Evolutionary conservation across 2,329 filamentous ascomycete species (phyloP), one percentile per base, ranked within the genome.

Genomic region (Xylariaceae sp.): DNA sequence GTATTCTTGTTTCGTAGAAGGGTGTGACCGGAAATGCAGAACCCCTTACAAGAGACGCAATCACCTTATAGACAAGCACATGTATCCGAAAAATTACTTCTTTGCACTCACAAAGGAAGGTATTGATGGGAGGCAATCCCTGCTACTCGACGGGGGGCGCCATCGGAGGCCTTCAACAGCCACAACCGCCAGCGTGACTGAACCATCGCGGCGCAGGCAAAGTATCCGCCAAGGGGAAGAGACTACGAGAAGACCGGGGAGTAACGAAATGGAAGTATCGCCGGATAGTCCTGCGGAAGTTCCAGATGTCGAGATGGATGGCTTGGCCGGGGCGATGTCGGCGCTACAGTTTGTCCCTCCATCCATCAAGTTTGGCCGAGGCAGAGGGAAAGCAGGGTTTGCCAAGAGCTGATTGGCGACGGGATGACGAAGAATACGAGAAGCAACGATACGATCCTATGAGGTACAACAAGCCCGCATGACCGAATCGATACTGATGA

Each of bases 21-120:
- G 74, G 34, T 98, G 92, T 61, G 86, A 92, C 43, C 78, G 85
- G 50, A 81, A 88, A 59, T 96, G 89, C 65, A 79, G 77, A 39
- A 88, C 85, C 3, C 81, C 84, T 19, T 81, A 86, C 55, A 97
- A 95, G 63, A 78, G 92, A 31, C 76, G 86, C 23, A 78, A 87
- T 59, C 90, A 98, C 68, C 71, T 95, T 50, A 87, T 95, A 50
- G 89, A 95, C 68, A 96, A 95, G 66, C 92, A 98, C 63, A 75
- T 83, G 65, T 98, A 92, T 57, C 90, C 89, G 9, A 80, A 78
- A 58, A 85, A 86, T 54, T 95, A 88, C 64, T 90, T 94, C 62
- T 95, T 94, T 54, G 78, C 80, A 34, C 77, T 97, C 36, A 83
- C 94, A 3, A 86, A 88, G 50, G 80, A 87, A 46, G 92, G 92